Percentiles rank a stretch among this genome's conserved stretches.
These are phyloP conservation scores for Ophiostoma ulmi DNA, from an alignment of 2,329 filamentous ascomycete species.

Conservation along the genomic window DNA sequence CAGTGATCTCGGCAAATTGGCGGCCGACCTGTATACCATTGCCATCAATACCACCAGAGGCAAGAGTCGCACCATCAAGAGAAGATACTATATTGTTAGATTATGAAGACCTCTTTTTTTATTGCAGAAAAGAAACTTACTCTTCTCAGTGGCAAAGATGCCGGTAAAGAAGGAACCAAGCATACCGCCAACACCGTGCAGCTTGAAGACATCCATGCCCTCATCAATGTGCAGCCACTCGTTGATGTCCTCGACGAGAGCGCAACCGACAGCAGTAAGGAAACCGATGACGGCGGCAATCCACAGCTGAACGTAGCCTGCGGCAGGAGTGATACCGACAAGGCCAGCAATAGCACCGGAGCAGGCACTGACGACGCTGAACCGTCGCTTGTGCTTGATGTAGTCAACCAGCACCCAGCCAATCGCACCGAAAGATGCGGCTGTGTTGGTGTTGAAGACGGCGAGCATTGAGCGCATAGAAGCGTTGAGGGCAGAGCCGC, in stretches of 20 bases:
- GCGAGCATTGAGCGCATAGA: constrained; percentile 89
- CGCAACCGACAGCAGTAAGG: constrained; percentile 62
- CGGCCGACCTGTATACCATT: constrained; percentile 69
- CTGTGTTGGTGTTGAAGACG: constrained; percentile 79
- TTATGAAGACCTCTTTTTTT: constrained; percentile 66
- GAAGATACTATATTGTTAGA: constrained; percentile 1
- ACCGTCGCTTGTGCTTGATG: constrained; percentile 79
- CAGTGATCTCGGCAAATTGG: constrained; percentile 63
- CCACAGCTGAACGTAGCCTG: constrained; percentile 71
- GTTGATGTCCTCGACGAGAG: constrained; percentile 82
- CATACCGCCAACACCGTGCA: constrained; percentile 80
- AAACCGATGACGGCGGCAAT: constrained; percentile 55
- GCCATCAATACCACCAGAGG: constrained; percentile 62
- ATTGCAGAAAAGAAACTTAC: constrained; percentile 42
- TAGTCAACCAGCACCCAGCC: constrained; percentile 86
- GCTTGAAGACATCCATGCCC: constrained; percentile 84
- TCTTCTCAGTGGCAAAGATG: constrained; percentile 70
- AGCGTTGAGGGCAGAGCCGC: constrained; percentile 71
- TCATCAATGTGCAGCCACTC: constrained; percentile 72
- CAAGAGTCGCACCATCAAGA: constrained; percentile 64
- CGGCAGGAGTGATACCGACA: constrained; percentile 79
- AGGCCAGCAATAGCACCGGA: constrained; percentile 82
- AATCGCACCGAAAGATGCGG: constrained; percentile 74
- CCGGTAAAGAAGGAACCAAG: constrained; percentile 74
- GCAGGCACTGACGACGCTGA: constrained; percentile 91